Base-by-base conservation (phyloP, 108 stramenopile genomes). In the Skeletonema tropicum region DNA sequence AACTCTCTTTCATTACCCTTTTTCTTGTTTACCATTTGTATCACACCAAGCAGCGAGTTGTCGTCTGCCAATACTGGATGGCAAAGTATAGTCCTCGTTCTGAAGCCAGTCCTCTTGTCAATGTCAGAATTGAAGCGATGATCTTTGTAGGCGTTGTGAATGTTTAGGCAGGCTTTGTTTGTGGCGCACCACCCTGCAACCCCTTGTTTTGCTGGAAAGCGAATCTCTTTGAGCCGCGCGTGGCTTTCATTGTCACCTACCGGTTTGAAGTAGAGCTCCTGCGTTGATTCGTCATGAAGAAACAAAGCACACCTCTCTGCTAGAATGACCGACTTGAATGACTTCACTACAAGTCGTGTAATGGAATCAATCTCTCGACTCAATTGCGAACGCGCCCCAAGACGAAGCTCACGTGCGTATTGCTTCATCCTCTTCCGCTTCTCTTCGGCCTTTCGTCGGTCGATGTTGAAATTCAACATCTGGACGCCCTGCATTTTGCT, bases 1-100 rank as follows among this genome's bases (percentile, higher is more conserved):
- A 76, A 31, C 36, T 62, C 80, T 39, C 67, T 77, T 6, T 66
- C 70, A 31, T 82, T 77, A 9, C 73, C 80, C 30, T 80, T 80
- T 45, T 62, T 68, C 76, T 88, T 88, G 59, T 88, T 88, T 41
- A 88, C 83, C 80, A 88, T 81, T 59, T 88, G 87, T 45, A 85
- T 82, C 0, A 88, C 87, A 36, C 85, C 87, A 35, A 88, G 83
- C 25, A 88, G 42, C 31, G 64, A 58, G 36, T 81, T 80, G n/a
- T 67, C 64, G 14, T 68, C 70, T 13, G 77, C 75, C 14, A 82
- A n/a, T 7, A 86, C 79, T 25, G 85, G 85, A 64, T 77, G 63
- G 52, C 85, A 86, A 31, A 83, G 61, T 25, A 86, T 86, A 2
- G 74, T 83, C 68, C 83, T 76, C 15, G 82, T 83, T 35, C 80